A percentile compares a stretch with the other conserved stretches of the same genome.
Evolutionary conservation across 768 basidiomycete species (phyloP).

Genomic region (Amyloporia xantha): DNA sequence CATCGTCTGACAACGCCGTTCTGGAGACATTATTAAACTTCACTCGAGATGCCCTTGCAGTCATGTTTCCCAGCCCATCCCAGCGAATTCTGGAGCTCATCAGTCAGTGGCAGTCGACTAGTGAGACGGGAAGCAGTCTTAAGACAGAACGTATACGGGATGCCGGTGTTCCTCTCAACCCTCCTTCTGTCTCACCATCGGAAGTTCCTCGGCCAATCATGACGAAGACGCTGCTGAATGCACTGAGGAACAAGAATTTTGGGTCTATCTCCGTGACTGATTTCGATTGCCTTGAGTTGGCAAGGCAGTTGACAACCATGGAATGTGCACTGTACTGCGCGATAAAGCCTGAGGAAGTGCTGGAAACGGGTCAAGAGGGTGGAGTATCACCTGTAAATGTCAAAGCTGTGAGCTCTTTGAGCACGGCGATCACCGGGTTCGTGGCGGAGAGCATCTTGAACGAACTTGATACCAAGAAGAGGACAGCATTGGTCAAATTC

Average conservation of each 20-base stretch:
- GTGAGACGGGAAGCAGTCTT: constrained; percentile 43
- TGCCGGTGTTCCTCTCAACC: constrained; percentile 69
- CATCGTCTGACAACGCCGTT: constrained; percentile 63
- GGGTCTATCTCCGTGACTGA: constrained; percentile 68
- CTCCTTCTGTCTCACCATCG: constrained; percentile 40
- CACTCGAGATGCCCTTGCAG: constrained; percentile 51
- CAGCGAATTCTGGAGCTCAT: constrained; percentile 70
- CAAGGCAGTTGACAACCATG: constrained; percentile 90
- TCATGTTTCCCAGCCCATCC: constrained; percentile 61
- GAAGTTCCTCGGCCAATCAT: constrained; percentile 86
- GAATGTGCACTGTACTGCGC: constrained; percentile 83
- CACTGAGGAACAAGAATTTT: constrained; percentile 63
- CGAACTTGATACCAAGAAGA: constrained; percentile 83
- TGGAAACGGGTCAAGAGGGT: constrained; percentile 73
- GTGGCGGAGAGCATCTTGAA: constrained; percentile 90
- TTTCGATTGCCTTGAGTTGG: constrained; percentile 88
- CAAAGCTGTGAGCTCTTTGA: constrained; percentile 78
- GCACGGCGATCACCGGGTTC: constrained; percentile 93
- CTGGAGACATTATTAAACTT: constrained; percentile 53
- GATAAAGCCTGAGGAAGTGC: constrained; percentile 82
- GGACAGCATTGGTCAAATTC: constrained; percentile 75
- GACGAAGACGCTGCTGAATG: constrained; percentile 66
- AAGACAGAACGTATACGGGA: constrained; percentile 64
- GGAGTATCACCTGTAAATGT: constrained; percentile 61
- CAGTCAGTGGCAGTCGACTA: constrained; percentile 29